Evolutionary conservation across 805 yeast species (phyloP), one percentile per base, ranked within the genome.

Genomic region (Kregervanrija fluxuum): DNA sequence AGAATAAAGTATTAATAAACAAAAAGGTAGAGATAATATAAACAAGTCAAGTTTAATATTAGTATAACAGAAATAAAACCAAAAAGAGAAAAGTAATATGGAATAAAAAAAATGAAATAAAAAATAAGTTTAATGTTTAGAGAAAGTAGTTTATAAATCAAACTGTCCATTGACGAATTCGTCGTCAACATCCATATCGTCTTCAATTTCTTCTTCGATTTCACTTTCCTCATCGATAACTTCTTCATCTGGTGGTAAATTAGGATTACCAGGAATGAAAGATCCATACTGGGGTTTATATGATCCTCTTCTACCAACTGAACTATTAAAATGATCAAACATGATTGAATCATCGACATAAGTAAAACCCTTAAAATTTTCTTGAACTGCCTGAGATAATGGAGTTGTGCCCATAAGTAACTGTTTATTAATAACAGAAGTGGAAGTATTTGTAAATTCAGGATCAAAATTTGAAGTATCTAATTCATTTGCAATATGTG

Each of bases 391-490:
- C 3, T 96, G 96, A 9, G 95, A 82, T 50, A 93, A 69, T 31
- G 98, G 98, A 4, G 96, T 85, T 22, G 79, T 70, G 11, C 77
- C 81, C 67, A 76, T 61, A 50, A 71, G 82, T 71, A 72, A 70
- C 54, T 80, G 85, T 55, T 79, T 80, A 56, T 73, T 82, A 62
- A 89, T 77, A 35, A 81, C 81, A 8, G 95, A 82, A 0, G 96
- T 88, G 13, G 95, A 82, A 37, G 95, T 87, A 55, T 82, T 83
- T 15, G 99, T 93, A 66, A 93, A 93, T 65, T 93, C 98, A 5
- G 99, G 98, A 62, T 93, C 99, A 65, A 93, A 93, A 66, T 93
- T 93, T 4, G 96, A 86, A 3, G 96, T 91, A 64, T 93, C 99
- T 2, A 93, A 80, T 60, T 93, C 99, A 35, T 87, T 82, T 9